phyloP scores from a whole-genome alignment of 495 filamentous ascomycete species.

The Evansstolkia leycettana region DNA sequence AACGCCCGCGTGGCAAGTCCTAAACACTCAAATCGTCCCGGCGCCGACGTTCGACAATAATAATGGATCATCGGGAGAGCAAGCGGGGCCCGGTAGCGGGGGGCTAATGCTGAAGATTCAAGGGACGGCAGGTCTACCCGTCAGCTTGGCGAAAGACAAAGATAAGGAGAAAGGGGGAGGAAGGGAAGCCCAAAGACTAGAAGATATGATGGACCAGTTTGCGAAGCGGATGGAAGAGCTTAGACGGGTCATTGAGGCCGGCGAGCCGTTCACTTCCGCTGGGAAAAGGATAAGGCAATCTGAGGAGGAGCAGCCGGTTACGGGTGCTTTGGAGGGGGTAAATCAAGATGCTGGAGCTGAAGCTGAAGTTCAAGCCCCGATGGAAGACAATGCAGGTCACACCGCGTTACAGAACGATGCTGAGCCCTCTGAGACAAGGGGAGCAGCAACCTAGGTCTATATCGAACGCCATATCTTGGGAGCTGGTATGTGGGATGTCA shows the following conservation, averaged over 20 bases:
- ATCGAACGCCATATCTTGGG: too few species aligned
- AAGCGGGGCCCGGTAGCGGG: conserved; percentile 16
- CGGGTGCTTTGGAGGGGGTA: too few species aligned
- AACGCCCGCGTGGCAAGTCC: conserved; percentile 40
- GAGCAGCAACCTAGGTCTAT: conserved; percentile 6
- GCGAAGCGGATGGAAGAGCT: conserved; percentile 48
- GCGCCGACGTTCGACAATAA: conserved; percentile 51
- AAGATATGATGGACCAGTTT: conserved; percentile 50
- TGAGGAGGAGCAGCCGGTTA: too few species aligned
- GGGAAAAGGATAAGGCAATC: neutral
- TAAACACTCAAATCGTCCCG: conserved; percentile 30
- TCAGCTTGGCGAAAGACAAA: neutral
- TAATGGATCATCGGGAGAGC: conserved; percentile 17
- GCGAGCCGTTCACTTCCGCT: conserved; percentile 1
- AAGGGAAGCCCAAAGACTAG: neutral
- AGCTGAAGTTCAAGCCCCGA: too few species aligned
- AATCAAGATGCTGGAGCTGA: too few species aligned
- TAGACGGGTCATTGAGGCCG: conserved; percentile 30
- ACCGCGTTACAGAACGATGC: too few species aligned
- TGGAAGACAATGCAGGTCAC: too few species aligned
- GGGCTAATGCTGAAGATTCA: conserved; percentile 58
- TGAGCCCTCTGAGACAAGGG: neutral
- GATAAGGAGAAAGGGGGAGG: neutral
- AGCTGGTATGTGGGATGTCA: too few species aligned
- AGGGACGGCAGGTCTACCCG: conserved; percentile 29